Conservation (phyloP, 169 alveolate species). For the Babesia bovis region DNA sequence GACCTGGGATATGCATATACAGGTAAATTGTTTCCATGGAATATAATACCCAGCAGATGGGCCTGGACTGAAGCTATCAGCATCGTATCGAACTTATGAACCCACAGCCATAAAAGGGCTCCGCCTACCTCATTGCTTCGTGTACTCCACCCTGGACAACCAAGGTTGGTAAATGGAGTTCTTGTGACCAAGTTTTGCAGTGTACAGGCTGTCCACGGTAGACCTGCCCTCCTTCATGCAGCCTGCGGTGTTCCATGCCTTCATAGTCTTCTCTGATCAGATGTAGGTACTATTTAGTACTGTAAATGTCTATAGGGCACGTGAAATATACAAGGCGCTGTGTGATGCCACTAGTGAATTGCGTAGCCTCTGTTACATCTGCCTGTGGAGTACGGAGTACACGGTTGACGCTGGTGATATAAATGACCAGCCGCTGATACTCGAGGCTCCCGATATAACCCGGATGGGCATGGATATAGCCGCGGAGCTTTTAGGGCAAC, state of each 20-base stretch:
- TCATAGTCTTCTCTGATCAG: slow-evolving; percentile 27
- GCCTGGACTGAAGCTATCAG: neutral
- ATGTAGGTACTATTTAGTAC: slow-evolving; percentile 37
- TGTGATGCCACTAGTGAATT: neutral
- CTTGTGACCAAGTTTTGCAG: neutral
- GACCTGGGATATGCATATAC: slow-evolving; percentile 64
- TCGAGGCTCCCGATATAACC: slow-evolving; percentile 17
- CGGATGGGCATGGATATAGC: slow-evolving; percentile 27
- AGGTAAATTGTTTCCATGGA: neutral
- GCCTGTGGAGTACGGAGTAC: slow-evolving; percentile 45
- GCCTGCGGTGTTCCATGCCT: slow-evolving; percentile 51
- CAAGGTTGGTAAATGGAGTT: neutral
- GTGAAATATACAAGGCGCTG: neutral
- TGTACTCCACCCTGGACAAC: slow-evolving; percentile 21
- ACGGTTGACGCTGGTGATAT: slow-evolving; percentile 6
- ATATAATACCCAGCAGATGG: neutral
- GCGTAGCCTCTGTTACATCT: slow-evolving; percentile 22
- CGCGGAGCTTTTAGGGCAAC: neutral
- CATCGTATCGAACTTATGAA: slow-evolving; percentile 45
- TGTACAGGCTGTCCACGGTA: slow-evolving; percentile 58
- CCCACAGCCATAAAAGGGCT: slow-evolving; percentile 53
- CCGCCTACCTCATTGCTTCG: slow-evolving; percentile 46
- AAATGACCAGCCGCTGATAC: slow-evolving; percentile 36
- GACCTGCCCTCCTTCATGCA: slow-evolving; percentile 58
- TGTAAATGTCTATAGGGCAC: neutral